Base-by-base conservation (phyloP, 2,329 filamentous ascomycete species). In the Aureobasidium vineae region DNA sequence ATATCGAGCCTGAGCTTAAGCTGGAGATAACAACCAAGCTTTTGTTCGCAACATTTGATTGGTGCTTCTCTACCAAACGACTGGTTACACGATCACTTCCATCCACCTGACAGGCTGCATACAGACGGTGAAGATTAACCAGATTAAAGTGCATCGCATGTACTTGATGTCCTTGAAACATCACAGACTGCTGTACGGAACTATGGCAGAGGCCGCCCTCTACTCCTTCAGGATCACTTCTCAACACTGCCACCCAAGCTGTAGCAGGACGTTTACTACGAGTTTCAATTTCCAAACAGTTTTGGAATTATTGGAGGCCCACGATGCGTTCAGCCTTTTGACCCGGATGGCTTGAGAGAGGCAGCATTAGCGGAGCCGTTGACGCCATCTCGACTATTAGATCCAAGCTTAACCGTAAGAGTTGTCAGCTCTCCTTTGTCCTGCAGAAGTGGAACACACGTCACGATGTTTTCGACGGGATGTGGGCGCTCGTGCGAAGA, bases 1-100 rank as follows among this genome's bases (percentile, higher is more conserved):
- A 61, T 36, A 61, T 61, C 26, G 57, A 61, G 57, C 57, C 43
- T 36, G 31, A 60, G 57, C 57, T 61, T 49, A 61, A 63, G 59
- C 45, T 40, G 45, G 21, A 33, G 40, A 45, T 33, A 63, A 40
- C 40, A 41, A 63, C 59, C 59, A 45, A 63, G 31, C 45, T 52
- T 63, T 63, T 52, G 28, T 63, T 45, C 23, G 21, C 33, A 45
- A 31, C 33, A n/a, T 52, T 28, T 52, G 59, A 63, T 63, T 52
- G 31, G 59, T 31, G 31, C 26, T 61, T 59, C 8, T 38, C 40
- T 43, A 59, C 33, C 54, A 43, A 36, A 36, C 43, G 31, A 61
- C n/a, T 15, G 41, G 41, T n/a, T 61, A 38, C 41, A 43, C 57
- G 21, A 61, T 49, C 57, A n/a, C 28, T 47, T 7, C 57, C 41